phyloP scores from a whole-genome alignment of 352 stramenopile genomes.

The Phytophthora megakarya region DNA sequence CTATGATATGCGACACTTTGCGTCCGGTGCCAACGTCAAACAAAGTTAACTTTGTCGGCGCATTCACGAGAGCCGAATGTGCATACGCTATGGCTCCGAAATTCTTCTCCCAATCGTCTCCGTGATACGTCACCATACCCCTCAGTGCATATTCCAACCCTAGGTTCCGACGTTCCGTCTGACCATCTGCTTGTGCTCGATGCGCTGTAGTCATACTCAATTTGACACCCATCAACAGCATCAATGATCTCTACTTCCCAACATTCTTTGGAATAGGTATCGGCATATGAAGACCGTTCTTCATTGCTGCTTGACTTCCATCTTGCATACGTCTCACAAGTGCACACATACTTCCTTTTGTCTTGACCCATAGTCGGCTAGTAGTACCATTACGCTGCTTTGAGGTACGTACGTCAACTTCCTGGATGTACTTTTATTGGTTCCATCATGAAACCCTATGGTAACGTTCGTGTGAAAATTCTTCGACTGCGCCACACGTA shows the following conservation, averaged over 20 bases:
- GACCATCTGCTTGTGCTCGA: constrained; percentile 21
- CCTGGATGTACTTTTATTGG: background rate
- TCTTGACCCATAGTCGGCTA: constrained; percentile 10
- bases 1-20: background rate
- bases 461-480: no score
- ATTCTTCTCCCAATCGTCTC: constrained; percentile 4
- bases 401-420: constrained; percentile 9
- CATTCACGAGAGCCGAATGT: constrained; percentile 10
- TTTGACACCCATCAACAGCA: constrained; percentile 19
- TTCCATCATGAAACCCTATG: no score
- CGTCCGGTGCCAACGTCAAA: constrained; percentile 17
- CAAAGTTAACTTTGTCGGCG: background rate
- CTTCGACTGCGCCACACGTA: no score
- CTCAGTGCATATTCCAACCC: constrained; percentile 20
- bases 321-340: constrained; percentile 4
- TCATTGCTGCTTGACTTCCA: constrained; percentile 6
- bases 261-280: constrained; percentile 16
- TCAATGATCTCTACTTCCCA: constrained; percentile 32
- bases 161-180: constrained; percentile 19
- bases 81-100: constrained; percentile 16
- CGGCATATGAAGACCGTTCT: constrained; percentile 9
- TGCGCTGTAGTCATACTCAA: constrained; percentile 25
- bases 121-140: constrained; percentile 19
- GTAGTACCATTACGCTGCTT: constrained; percentile 11
- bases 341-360: constrained; percentile 22